These are phyloP conservation scores for Gossypium australe DNA, from an alignment of 345 rosid species.

Conservation along the genomic window DNA sequence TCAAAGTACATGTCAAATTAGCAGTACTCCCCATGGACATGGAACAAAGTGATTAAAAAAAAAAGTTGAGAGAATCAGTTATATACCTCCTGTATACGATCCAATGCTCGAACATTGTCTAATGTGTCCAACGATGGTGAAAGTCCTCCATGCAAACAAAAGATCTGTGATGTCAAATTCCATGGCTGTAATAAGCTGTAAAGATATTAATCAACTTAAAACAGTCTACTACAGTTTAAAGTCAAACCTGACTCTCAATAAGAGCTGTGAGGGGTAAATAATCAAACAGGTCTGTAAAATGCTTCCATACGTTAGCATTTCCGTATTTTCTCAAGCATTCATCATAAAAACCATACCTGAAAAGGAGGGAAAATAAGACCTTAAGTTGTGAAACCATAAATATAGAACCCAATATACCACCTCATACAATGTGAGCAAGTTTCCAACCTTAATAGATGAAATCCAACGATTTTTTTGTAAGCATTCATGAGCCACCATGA, in stretches of 20 bases:
- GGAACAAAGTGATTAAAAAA: not conserved
- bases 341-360: slow-evolving; percentile 90
- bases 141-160: slow-evolving; percentile 95
- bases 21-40: not conserved
- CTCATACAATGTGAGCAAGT: not conserved
- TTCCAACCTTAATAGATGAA: not conserved
- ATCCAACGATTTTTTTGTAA: not conserved
- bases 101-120: slow-evolving; percentile 86
- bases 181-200: slow-evolving; percentile 8
- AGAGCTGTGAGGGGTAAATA: slow-evolving; percentile 23
- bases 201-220: slow-evolving; percentile 4
- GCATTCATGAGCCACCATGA: not conserved
- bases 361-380: slow-evolving; percentile 8
- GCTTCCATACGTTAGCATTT: slow-evolving; percentile 95
- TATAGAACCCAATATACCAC: not conserved
- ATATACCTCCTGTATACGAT: slow-evolving; percentile 89
- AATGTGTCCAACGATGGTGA: slow-evolving; percentile 91
- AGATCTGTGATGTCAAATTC: slow-evolving; percentile 38
- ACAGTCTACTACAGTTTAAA: slow-evolving; percentile 4
- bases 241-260: slow-evolving; percentile 84
- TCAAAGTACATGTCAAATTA: not conserved
- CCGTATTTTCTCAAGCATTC: slow-evolving; percentile 96
- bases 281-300: slow-evolving; percentile 72
- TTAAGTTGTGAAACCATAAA: not conserved
- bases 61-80: not conserved